phyloP scores from a whole-genome alignment of 805 yeast species.

The Geotrichum ghanense region DNA sequence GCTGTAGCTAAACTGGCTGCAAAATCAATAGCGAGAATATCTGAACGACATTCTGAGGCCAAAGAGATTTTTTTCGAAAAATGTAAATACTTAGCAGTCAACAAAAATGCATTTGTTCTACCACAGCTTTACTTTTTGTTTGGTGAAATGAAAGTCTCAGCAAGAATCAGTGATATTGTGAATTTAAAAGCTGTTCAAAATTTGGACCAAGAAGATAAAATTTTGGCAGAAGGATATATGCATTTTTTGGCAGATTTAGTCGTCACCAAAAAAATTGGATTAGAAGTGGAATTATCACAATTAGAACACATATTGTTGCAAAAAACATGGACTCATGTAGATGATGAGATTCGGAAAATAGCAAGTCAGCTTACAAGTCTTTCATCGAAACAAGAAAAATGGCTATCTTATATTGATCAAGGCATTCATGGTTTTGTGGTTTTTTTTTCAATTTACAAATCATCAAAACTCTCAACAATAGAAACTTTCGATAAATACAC shows the following conservation, averaged over 20 bases:
- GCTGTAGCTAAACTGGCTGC: constrained; percentile 31
- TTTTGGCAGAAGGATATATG: background rate
- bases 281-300: constrained; percentile 26
- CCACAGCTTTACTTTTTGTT: constrained; percentile 19
- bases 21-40: constrained; percentile 14
- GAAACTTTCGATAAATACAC: background rate
- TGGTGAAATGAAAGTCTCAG: constrained; percentile 13
- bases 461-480: background rate
- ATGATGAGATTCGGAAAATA: background rate
- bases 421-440: background rate
- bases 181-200: background rate
- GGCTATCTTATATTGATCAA: background rate
- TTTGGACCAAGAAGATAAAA: constrained; percentile 1
- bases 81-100: background rate
- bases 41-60: background rate
- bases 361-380: background rate
- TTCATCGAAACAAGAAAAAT: background rate
- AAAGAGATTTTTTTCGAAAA: background rate
- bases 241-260: constrained; percentile 3
- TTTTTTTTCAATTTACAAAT: background rate
- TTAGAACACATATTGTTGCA: constrained; percentile 18
- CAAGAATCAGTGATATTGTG: background rate
- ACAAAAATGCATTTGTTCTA: constrained; percentile 10
- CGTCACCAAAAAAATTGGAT: constrained; percentile 2
- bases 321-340: background rate